Evolutionary conservation across 768 basidiomycete genomes (phyloP), one percentile per base, ranked within the genome.

Genomic region (Gloeopeniophorella convolvens): DNA sequence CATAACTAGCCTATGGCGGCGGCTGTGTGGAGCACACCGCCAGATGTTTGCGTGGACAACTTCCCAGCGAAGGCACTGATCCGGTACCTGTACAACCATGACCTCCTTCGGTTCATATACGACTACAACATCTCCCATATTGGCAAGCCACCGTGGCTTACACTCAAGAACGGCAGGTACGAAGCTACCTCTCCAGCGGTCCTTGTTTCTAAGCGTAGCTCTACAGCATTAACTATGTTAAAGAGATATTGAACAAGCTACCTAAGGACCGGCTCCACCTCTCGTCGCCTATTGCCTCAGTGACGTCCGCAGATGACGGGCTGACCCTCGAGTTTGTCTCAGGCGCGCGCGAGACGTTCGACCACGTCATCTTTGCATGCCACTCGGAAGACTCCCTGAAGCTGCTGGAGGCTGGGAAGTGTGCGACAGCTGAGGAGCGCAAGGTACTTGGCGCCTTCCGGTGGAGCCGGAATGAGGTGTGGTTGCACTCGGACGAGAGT

Each of bases 1-100:
- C n/a, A n/a, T n/a, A n/a, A n/a, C n/a, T n/a, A 59, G 85, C 85
- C 85, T 0, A 83, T 89, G 83, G 85, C 83, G 7, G 85, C 84
- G 1, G 82, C 83, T 2, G 80, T 89, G 33, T 89, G 86, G 86
- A 85, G 79, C 37, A 87, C 83, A 0, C 81, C 84, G 0, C 80
- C 86, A 9, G 79, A 81, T 54, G 76, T 77, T 59, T 85, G 83
- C 55, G 73, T 77, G 3, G 65, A 81, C 43, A 82, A 85, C 56
- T 85, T 89, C 59, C 85, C 85, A 7, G 84, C 80, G 0, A 70
- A 68, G 33, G 85, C 85, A 0, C 65, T 88, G 64, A 72, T 87
- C 35, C 78, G 79, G 55, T 87, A 85, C 62, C 69, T 88, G 75
- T 74, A 77, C 62, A 88, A 87, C 60, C 85, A 87, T 56, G 79